Conservation (phyloP, 2,329 filamentous ascomycete species). For the Alternaria burnsii region DNA sequence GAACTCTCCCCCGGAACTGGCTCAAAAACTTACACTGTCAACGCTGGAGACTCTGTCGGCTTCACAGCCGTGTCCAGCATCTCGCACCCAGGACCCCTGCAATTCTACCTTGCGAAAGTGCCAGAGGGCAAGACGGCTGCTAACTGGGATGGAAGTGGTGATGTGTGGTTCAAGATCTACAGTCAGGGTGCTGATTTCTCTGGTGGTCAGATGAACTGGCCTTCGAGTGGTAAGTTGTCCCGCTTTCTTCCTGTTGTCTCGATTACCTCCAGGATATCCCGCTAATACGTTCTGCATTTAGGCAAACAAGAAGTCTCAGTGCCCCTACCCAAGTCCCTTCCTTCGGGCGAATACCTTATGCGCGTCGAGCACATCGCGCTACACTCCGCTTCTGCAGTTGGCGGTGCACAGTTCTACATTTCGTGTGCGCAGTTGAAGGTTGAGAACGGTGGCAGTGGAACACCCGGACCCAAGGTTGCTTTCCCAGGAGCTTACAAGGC, state of each 20-base stretch:
- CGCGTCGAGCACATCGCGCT: slow-evolving; percentile 59
- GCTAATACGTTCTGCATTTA: neutral
- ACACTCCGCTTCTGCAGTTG: slow-evolving; percentile 47
- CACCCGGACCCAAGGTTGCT: slow-evolving; percentile 46
- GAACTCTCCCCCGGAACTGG: slow-evolving; percentile 30
- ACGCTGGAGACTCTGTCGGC: slow-evolving; percentile 41
- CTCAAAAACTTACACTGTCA: slow-evolving; percentile 31
- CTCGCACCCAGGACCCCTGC: slow-evolving; percentile 47
- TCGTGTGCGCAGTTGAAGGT: slow-evolving; percentile 58
- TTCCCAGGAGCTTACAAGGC: slow-evolving; percentile 52
- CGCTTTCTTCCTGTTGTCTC: neutral
- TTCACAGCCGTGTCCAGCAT: slow-evolving; percentile 45
- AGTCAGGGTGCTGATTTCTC: slow-evolving; percentile 30
- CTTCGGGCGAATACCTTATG: slow-evolving; percentile 57
- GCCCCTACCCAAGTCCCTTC: slow-evolving; percentile 52
- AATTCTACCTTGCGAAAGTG: slow-evolving; percentile 52
- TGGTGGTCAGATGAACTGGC: slow-evolving; percentile 39
- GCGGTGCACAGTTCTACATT: slow-evolving; percentile 55
- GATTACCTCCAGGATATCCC: neutral
- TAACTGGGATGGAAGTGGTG: slow-evolving; percentile 43
- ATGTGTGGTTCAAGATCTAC: slow-evolving; percentile 52
- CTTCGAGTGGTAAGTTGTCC: slow-evolving; percentile 22
- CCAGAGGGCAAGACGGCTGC: slow-evolving; percentile 39
- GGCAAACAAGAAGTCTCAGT: slow-evolving; percentile 39
- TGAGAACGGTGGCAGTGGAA: slow-evolving; percentile 47